phyloP scores from a whole-genome alignment of 2,329 filamentous ascomycete species.

The Lanzia echinophila region DNA sequence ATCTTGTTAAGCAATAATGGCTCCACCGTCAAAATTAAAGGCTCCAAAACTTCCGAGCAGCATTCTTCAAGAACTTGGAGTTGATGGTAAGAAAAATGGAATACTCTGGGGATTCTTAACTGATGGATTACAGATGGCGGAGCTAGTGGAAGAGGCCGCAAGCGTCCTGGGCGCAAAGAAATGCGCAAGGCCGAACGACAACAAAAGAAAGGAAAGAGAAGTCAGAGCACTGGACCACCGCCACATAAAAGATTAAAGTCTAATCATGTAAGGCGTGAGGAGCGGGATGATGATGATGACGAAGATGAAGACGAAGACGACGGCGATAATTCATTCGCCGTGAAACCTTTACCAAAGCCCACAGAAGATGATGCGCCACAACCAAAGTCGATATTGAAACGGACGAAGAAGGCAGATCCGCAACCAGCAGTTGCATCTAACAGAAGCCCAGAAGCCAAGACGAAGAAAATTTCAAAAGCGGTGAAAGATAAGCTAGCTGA shows the following conservation, averaged over 20 bases:
- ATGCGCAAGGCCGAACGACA: conserved; percentile 27
- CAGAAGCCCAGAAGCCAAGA: not conserved
- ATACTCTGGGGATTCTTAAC: not conserved
- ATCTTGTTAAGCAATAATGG: conserved; percentile 13
- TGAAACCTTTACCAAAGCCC: conserved; percentile 2
- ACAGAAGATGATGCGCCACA: conserved; percentile 8
- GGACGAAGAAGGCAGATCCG: conserved; percentile 19
- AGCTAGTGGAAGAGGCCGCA: conserved; percentile 19
- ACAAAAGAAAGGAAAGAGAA: conserved; percentile 24
- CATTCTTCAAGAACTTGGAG: conserved; percentile 40
- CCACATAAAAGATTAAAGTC: conserved; percentile 23
- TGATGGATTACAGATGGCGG: not conserved
- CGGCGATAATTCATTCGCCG: not conserved
- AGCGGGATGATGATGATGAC: conserved; percentile 1
- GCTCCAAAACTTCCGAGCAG: conserved; percentile 38
- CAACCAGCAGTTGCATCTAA: not conserved
- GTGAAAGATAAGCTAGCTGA: conserved; percentile 62
- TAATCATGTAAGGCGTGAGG: conserved; percentile 11
- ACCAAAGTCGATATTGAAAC: conserved; percentile 28
- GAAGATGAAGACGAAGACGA: conserved; percentile 7
- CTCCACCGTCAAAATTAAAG: conserved; percentile 26
- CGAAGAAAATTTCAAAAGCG: conserved; percentile 20
- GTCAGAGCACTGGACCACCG: conserved; percentile 20
- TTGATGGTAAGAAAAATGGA: conserved; percentile 22
- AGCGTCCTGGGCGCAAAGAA: conserved; percentile 27